phyloP scores from a whole-genome alignment of 2,329 filamentous ascomycete genomes.

The Cladosporium sp. region DNA sequence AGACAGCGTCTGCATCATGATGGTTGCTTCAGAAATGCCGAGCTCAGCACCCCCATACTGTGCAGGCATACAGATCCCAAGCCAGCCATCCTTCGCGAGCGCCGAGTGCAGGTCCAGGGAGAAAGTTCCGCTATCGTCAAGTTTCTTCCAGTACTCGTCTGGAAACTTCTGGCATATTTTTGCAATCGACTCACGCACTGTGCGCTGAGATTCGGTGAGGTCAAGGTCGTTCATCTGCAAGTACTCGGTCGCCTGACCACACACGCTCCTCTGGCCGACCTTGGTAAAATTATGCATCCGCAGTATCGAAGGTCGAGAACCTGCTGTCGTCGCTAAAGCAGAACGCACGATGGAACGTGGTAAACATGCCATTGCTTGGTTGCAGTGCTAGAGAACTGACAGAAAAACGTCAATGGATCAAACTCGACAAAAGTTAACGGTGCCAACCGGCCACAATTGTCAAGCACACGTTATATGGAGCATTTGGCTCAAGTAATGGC shows the following conservation, averaged over 20 bases:
- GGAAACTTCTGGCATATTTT: conserved; percentile 47
- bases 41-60: conserved; percentile 46
- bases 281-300: too few species aligned
- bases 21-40: conserved; percentile 44
- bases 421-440: too few species aligned
- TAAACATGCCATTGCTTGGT: too few species aligned
- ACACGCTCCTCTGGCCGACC: too few species aligned
- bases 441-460: too few species aligned
- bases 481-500: too few species aligned
- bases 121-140: conserved; percentile 41
- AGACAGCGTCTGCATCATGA: conserved; percentile 52
- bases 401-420: too few species aligned
- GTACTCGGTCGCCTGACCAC: conserved; percentile 20
- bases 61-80: conserved; percentile 48
- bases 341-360: too few species aligned
- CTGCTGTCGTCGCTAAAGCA: too few species aligned
- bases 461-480: too few species aligned
- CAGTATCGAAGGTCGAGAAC: too few species aligned
- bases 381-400: too few species aligned
- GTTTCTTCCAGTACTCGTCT: conserved; percentile 44
- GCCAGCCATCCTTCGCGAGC: conserved; percentile 45
- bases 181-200: conserved; percentile 46
- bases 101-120: conserved; percentile 44
- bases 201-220: conserved; percentile 43
- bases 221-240: conserved; percentile 64